Conservation (phyloP, 2,329 filamentous ascomycete genomes). For the Monilinia laxa region DNA sequence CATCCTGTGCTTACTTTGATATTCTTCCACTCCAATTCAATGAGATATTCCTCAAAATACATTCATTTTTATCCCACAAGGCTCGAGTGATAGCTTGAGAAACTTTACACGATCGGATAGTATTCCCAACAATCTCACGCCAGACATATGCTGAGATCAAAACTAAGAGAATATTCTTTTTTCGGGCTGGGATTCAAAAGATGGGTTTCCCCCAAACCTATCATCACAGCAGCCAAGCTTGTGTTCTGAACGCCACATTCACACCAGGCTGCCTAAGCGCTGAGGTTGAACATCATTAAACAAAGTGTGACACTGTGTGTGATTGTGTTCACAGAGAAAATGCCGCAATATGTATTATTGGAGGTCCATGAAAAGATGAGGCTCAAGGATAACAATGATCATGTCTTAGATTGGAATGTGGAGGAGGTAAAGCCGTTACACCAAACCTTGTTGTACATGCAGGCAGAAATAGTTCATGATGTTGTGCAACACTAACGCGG, state of each 20-base stretch:
- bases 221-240: conserved; percentile 15
- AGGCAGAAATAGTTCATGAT: conserved; percentile 1
- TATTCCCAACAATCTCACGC: background rate
- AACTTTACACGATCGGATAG: background rate
- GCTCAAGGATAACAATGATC: conserved; percentile 5
- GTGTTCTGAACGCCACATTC: conserved; percentile 2
- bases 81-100: background rate
- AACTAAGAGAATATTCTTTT: background rate
- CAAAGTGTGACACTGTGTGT: background rate
- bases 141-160: conserved; percentile 1
- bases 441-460: conserved; percentile 5
- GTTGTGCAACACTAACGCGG: background rate
- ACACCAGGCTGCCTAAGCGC: conserved; percentile 7
- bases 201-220: background rate
- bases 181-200: background rate
- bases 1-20: background rate
- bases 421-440: conserved; percentile 1
- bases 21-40: background rate
- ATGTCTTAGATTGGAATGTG: conserved; percentile 7
- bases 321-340: background rate
- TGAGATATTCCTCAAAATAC: background rate
- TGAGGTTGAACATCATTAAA: background rate
- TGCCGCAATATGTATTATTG: background rate
- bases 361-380: background rate
- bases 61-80: background rate